Base-by-base conservation (phyloP, 2,329 filamentous ascomycete species). In the Nothopassalora personata region DNA sequence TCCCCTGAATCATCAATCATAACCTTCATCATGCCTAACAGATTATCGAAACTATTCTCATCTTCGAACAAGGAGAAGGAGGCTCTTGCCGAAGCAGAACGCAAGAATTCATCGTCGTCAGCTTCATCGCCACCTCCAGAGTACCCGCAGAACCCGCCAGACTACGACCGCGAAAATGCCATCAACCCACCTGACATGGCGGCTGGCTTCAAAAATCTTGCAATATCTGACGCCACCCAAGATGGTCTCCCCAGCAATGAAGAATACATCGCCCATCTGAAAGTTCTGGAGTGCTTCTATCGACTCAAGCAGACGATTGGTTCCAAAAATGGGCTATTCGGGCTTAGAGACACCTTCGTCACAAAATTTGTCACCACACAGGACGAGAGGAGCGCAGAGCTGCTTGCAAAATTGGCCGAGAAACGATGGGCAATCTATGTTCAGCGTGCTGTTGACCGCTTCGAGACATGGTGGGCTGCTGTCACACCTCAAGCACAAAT, bases 361-460 rank as follows among this genome's bases (percentile, higher is more conserved):
- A 63, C 60, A 3, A 54, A 56, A 27, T 47, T 59, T 27, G 71
- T 70, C 18, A 68, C 66, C 1, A 28, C 60, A 10, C 72, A 74
- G 54, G 74, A 75, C 62, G 66, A 67, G 19, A 67, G 70, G 19
- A 57, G 59, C 28, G 53, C 61, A 6, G 58, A 68, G 33, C 53
- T 67, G 6, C 73, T 85, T 13, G 80, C 81, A 55, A 77, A 78
- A 53, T 75, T 89, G 31, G 79, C 84, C 13, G 88, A 91, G 74
- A 90, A 90, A 76, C 77, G 88, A 69, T 91, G 89, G 89, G 82
- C 83, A 0, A 70, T 91, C 9, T 91, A 85, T 69, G 80, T 90
- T 5, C 80, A 85, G 1, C 80, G 85, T 52, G 88, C 88, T 1
- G 87, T 85, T 0, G 82, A 86, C 52, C 80, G 89, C 6, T 92